Percentiles rank a stretch among this genome's conserved stretches.
Conservation (phyloP, 495 filamentous ascomycete species). For the Hypoxylon fragiforme region DNA sequence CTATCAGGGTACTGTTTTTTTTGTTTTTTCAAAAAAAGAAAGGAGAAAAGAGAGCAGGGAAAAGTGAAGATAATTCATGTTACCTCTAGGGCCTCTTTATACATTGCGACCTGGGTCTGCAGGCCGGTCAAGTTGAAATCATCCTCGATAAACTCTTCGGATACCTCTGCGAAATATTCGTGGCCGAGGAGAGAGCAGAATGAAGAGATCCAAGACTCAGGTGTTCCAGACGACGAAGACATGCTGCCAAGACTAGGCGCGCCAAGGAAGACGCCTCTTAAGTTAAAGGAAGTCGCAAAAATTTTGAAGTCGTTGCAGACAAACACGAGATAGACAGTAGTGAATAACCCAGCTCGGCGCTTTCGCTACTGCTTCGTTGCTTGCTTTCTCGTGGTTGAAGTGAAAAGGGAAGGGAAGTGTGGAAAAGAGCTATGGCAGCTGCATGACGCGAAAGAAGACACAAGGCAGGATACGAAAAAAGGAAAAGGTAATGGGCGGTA, state of each 20-base stretch:
- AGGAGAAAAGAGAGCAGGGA: neutral
- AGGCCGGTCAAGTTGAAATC: conserved; percentile 98
- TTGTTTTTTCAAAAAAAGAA: neutral
- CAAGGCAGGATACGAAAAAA: neutral
- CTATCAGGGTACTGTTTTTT: neutral
- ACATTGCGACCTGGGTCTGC: conserved; percentile 95
- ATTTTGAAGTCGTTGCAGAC: conserved; percentile 4
- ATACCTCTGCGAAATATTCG: conserved; percentile 98
- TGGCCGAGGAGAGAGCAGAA: conserved; percentile 95
- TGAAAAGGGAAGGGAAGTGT: neutral
- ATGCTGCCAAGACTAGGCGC: conserved; percentile 35
- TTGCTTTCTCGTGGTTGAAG: too few species aligned
- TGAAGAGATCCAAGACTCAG: conserved; percentile 95
- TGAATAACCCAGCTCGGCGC: too few species aligned
- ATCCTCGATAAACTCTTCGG: conserved; percentile 99
- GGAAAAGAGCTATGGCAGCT: conserved; percentile 18
- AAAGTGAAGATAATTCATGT: too few species aligned
- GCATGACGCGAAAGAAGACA: conserved; percentile 22
- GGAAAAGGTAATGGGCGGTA: neutral
- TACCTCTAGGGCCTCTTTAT: conserved; percentile 84
- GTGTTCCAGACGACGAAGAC: conserved; percentile 78
- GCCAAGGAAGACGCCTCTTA: neutral
- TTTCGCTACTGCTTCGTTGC: too few species aligned
- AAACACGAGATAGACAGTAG: too few species aligned
- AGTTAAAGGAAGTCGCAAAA: neutral